A percentile compares a stretch with the other conserved stretches of the same genome.
phyloP scores from a whole-genome alignment of 2,329 filamentous ascomycete genomes.

The Basipetospora chlamydospora region DNA sequence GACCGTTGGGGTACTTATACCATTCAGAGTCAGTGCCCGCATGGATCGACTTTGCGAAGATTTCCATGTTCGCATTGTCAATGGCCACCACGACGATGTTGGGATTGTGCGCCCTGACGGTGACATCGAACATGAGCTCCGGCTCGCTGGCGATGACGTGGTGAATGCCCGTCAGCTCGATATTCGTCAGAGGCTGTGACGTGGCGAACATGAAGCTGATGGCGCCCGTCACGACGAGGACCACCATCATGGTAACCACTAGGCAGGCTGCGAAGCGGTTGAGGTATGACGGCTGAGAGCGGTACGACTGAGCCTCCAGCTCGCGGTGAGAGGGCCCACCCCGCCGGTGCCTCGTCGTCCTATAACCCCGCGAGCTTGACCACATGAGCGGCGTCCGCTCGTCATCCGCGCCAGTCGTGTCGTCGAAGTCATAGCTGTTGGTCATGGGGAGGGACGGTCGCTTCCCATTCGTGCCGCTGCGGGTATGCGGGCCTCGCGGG shows the following conservation, averaged over 20 bases:
- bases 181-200: conserved; percentile 69
- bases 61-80: conserved; percentile 72
- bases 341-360: conserved; percentile 44
- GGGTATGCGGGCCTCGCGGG: conserved; percentile 36
- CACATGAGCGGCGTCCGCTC: conserved; percentile 72
- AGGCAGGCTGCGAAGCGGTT: conserved; percentile 74
- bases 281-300: conserved; percentile 47
- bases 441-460: conserved; percentile 44
- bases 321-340: conserved; percentile 45
- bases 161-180: conserved; percentile 65
- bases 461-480: conserved; percentile 24
- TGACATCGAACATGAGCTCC: conserved; percentile 86
- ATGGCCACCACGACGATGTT: conserved; percentile 84
- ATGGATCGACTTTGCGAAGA: conserved; percentile 89
- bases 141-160: conserved; percentile 90
- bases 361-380: conserved; percentile 40
- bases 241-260: conserved; percentile 65
- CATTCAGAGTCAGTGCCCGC: conserved; percentile 55
- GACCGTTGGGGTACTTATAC: conserved; percentile 28
- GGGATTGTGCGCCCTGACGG: conserved; percentile 78
- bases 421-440: conserved; percentile 64
- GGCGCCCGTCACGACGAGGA: conserved; percentile 70
- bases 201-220: conserved; percentile 84
- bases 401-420: conserved; percentile 64
- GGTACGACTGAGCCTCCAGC: conserved; percentile 58